Conservation (phyloP, 164 flowering plant genomes). For the Berberis vulgaris region DNA sequence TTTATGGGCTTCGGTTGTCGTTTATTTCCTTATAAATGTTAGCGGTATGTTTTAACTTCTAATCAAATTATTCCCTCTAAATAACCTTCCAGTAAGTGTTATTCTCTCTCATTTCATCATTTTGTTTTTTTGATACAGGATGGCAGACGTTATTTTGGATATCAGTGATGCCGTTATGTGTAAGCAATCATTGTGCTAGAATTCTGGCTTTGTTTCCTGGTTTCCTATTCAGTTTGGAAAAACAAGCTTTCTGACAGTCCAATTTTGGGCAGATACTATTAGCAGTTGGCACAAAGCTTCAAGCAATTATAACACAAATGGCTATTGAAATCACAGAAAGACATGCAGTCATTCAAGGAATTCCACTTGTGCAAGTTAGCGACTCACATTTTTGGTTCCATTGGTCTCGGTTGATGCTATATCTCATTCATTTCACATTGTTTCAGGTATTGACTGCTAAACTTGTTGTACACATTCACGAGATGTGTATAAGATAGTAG, state of each 20-base stretch:
- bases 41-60: slow-evolving; percentile 26
- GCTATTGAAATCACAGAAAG: slow-evolving; percentile 83
- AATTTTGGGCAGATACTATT: slow-evolving; percentile 47
- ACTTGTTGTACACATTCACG: neutral
- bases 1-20: slow-evolving; percentile 56
- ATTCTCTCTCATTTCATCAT: no score
- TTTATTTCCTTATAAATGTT: slow-evolving; percentile 52
- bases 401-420: slow-evolving; percentile 57
- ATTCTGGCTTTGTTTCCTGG: no score
- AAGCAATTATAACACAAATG: slow-evolving; percentile 78
- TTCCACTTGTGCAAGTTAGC: slow-evolving; percentile 84
- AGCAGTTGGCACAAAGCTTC: slow-evolving; percentile 92
- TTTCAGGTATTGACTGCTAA: slow-evolving; percentile 51
- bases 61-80: neutral
- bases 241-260: neutral
- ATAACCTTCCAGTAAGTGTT: no score
- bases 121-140: no score
- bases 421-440: slow-evolving; percentile 73
- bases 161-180: no score
- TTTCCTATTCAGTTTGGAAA: neutral
- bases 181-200: no score
- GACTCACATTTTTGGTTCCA: slow-evolving; percentile 85
- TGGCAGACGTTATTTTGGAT: no score
- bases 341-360: slow-evolving; percentile 94
- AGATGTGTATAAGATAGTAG: no score